Conservation (phyloP, 768 basidiomycete species). For the Neoboletus brunneissimus region DNA sequence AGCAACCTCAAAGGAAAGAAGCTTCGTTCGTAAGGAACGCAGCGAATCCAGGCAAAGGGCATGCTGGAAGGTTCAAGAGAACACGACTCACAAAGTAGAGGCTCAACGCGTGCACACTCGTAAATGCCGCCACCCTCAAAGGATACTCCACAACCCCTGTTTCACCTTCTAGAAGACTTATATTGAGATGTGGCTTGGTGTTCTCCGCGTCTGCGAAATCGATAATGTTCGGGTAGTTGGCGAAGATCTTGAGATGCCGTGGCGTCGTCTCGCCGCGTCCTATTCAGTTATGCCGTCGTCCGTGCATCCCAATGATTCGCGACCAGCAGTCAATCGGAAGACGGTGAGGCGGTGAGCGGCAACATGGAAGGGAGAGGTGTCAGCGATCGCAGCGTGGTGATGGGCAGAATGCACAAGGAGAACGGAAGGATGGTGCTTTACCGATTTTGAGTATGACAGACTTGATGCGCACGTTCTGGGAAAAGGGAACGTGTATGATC, state of each 20-base stretch:
- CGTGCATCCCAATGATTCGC: conserved; percentile 3
- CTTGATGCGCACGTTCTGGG: conserved; percentile 69
- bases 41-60: conserved; percentile 16
- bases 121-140: conserved; percentile 68
- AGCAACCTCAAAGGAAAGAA: conserved; percentile 20
- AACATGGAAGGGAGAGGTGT: conserved; percentile 5
- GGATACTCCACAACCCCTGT: conserved; percentile 73
- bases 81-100: conserved; percentile 70
- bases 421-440: conserved; percentile 30
- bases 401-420: conserved; percentile 6
- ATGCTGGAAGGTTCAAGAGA: conserved; percentile 12
- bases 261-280: conserved; percentile 79
- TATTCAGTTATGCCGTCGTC: conserved; percentile 24
- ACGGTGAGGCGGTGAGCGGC: conserved; percentile 4
- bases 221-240: conserved; percentile 70
- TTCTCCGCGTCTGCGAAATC: conserved; percentile 74
- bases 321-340: conserved; percentile 1
- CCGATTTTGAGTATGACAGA: conserved; percentile 78
- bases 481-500: conserved; percentile 80
- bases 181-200: conserved; percentile 66
- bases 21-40: background rate
- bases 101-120: conserved; percentile 69
- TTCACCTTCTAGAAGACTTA: conserved; percentile 70
- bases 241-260: conserved; percentile 69
- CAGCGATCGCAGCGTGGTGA: conserved; percentile 10